Evolutionary conservation across 768 basidiomycete species (phyloP), one percentile per base, ranked within the genome.

Genomic region (Suillus spraguei): DNA sequence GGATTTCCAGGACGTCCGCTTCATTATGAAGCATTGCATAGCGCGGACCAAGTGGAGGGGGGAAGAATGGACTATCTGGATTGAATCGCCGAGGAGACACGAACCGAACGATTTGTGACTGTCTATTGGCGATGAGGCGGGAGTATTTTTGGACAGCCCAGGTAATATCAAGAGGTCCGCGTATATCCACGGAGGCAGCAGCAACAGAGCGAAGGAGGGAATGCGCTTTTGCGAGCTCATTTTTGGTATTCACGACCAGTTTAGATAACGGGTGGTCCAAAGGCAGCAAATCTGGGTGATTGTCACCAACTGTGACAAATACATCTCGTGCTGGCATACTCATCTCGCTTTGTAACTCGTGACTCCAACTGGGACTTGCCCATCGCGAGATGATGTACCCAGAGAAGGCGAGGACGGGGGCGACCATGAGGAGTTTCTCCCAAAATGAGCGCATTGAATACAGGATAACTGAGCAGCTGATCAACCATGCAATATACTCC

Each of bases 71-170:
- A 17, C 28, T 52, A 20, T 32, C 5, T 3, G 50, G 50, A 32
- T 52, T 32, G 50, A 52, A 32, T 52, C 50, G 50, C 32, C 17
- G 32, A 52, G 50, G 50, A 52, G 50, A 52, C 28, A 52, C 32
- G 28, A 52, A 52, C 28, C 28, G 50, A 20, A 52, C 10, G 28
- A 20, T 32, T 20, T 32, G 50, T 20, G 28, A 52, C 17, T 5
- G 50, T 28, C 49, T 24, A 50, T 32, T 52, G 17, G 9, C 17
- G 10, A 52, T 52, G 28, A 32, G 24, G 50, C 17, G 50, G 50
- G 50, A 52, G 28, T 32, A 32, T 52, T 52, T 52, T 10, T 52
- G 50, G 50, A 52, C 50, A 20, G 50, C 32, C 50, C 50, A 52
- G 17, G 28, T 20, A 11, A 32, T 32, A 52, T 52, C 50, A 4